Conservation (phyloP, 148 eudicot genomes). For the Chenopodium quinoa region DNA sequence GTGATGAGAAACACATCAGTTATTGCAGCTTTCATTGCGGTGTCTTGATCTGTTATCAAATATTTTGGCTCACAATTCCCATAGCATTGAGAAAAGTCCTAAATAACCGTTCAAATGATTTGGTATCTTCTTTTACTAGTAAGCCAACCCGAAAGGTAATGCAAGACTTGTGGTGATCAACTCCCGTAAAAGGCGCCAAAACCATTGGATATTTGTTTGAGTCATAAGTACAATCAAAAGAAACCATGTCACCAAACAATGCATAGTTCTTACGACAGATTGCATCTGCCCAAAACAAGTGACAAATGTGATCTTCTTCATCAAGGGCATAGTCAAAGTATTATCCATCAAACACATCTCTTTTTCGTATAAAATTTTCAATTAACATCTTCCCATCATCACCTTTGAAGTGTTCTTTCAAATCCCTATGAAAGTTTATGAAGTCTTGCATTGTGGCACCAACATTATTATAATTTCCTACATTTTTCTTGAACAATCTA, state of each 20-base stretch:
- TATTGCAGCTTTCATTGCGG: no score
- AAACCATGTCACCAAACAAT: background rate
- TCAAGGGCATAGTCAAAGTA: constrained; percentile 9
- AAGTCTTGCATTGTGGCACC: background rate
- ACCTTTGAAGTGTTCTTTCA: background rate
- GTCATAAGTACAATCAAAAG: constrained; percentile 1
- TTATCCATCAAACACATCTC: background rate
- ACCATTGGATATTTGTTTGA: background rate
- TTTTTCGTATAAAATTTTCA: background rate
- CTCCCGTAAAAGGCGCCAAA: background rate
- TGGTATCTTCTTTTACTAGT: background rate
- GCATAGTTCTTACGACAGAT: constrained; percentile 7
- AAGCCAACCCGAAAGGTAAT: background rate
- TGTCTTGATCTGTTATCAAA: background rate
- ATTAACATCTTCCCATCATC: constrained; percentile 14
- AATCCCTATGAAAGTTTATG: constrained; percentile 8
- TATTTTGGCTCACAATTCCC: no score
- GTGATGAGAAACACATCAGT: no score
- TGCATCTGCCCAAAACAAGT: constrained; percentile 7
- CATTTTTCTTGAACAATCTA: background rate
- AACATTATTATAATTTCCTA: constrained; percentile 4
- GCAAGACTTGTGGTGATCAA: background rate
- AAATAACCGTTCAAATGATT: background rate
- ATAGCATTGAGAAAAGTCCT: background rate
- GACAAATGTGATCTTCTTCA: background rate